Evolutionary conservation across 495 filamentous ascomycete genomes (phyloP).

Genomic region (Penicillium simplicissimum): DNA sequence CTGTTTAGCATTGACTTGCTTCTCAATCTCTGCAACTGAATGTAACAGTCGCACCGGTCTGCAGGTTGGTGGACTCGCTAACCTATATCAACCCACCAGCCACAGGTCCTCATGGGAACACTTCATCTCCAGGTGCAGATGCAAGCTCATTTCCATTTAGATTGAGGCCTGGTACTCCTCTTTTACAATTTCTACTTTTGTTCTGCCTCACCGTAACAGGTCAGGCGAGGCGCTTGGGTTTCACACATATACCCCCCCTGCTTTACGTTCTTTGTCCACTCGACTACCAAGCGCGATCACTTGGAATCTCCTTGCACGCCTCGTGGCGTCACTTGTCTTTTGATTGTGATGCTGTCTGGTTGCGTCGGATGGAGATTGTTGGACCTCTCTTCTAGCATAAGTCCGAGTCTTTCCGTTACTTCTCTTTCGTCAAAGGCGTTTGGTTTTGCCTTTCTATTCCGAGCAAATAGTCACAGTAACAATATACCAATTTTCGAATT

Average conservation of each 20-base stretch:
- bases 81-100: slow-evolving; percentile 9
- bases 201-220: slow-evolving; percentile 4
- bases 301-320: neutral
- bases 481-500: neutral
- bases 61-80: slow-evolving; percentile 9
- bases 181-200: neutral
- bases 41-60: slow-evolving; percentile 9
- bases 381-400: neutral
- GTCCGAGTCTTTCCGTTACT: neutral
- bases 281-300: neutral
- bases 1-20: neutral
- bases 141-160: neutral
- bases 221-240: slow-evolving; percentile 14
- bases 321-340: neutral
- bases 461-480: neutral
- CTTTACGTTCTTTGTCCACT: neutral
- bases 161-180: neutral
- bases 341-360: neutral
- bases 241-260: slow-evolving; percentile 18
- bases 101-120: neutral
- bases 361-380: neutral
- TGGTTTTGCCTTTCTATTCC: neutral
- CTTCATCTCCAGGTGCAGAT: neutral
- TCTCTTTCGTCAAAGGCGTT: neutral
- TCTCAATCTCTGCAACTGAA: neutral